Evolutionary conservation across 2,329 filamentous ascomycete species (phyloP).

Genomic region (Sporothrix luriei): DNA sequence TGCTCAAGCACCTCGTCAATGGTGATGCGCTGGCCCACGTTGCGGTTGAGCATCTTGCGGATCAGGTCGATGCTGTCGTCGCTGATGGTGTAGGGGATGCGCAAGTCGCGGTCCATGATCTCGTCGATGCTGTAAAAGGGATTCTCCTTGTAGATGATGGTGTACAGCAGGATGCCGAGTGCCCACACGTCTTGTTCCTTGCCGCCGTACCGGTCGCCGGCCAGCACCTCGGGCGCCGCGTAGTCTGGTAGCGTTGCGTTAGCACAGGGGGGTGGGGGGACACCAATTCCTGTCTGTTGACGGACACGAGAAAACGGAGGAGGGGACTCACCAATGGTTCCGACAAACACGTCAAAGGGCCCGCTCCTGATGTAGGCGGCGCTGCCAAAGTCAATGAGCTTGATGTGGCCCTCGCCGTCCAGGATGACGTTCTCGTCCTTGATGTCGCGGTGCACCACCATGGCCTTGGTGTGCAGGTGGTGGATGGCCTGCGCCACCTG

Average conservation of each 20-base stretch:
- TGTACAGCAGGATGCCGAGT: slow-evolving; percentile 93
- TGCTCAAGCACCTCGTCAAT: slow-evolving; percentile 88
- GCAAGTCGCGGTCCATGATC: slow-evolving; percentile 95
- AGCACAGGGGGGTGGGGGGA: too few relatives aligned
- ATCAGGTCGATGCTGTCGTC: slow-evolving; percentile 93
- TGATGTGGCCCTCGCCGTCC: slow-evolving; percentile 92
- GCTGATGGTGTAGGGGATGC: slow-evolving; percentile 84
- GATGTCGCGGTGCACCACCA: slow-evolving; percentile 95
- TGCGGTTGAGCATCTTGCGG: slow-evolving; percentile 85
- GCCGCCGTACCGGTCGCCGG: slow-evolving; percentile 86
- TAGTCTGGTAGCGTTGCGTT: slow-evolving; percentile 71
- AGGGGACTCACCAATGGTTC: slow-evolving; percentile 79
- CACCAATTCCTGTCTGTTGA: too few relatives aligned
- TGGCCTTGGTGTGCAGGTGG: slow-evolving; percentile 85
- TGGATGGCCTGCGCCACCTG: slow-evolving; percentile 89
- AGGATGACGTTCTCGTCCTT: slow-evolving; percentile 98
- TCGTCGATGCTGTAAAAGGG: slow-evolving; percentile 99
- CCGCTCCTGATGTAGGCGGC: slow-evolving; percentile 98
- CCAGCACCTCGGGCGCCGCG: slow-evolving; percentile 95
- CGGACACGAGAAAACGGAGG: background rate
- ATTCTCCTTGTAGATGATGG: slow-evolving; percentile 99
- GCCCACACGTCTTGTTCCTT: slow-evolving; percentile 99
- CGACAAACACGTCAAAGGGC: slow-evolving; percentile 98
- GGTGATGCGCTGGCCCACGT: slow-evolving; percentile 79
- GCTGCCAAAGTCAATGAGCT: slow-evolving; percentile 96